Percentiles rank a stretch among this genome's conserved stretches.
phyloP scores from a whole-genome alignment of 768 basidiomycete genomes.

The Tremella fuciformis region DNA sequence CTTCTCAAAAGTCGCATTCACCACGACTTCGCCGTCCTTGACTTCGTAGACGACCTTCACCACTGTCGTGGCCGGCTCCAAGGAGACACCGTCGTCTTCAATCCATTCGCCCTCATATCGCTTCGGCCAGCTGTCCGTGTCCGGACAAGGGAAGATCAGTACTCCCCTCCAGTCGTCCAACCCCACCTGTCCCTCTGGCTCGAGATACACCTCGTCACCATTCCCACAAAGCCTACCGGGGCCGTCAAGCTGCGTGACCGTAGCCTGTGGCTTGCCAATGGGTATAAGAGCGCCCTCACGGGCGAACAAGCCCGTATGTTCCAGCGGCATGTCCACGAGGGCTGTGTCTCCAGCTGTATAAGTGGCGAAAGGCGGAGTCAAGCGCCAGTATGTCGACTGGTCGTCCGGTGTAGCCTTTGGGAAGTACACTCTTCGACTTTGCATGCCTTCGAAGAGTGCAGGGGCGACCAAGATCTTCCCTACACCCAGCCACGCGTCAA shows the following conservation, averaged over 20 bases:
- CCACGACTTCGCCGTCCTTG: slow-evolving; percentile 23
- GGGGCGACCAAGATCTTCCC: slow-evolving; percentile 47
- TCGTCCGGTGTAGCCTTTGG: slow-evolving; percentile 37
- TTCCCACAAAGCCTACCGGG: slow-evolving; percentile 37
- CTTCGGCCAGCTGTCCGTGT: slow-evolving; percentile 8
- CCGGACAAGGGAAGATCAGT: slow-evolving; percentile 42
- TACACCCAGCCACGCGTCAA: slow-evolving; percentile 50
- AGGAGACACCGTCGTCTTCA: slow-evolving; percentile 51
- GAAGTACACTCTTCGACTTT: slow-evolving; percentile 45
- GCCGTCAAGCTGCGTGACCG: slow-evolving; percentile 43
- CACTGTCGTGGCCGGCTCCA: slow-evolving; percentile 32
- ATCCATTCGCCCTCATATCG: slow-evolving; percentile 38
- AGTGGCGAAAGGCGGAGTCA: slow-evolving; percentile 26
- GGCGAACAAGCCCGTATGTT: slow-evolving; percentile 48
- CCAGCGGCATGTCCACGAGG: slow-evolving; percentile 43
- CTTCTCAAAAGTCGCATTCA: slow-evolving; percentile 29
- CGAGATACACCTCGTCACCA: slow-evolving; percentile 40
- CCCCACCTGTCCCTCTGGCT: slow-evolving; percentile 41
- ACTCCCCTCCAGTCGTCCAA: slow-evolving; percentile 52
- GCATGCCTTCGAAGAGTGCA: slow-evolving; percentile 38
- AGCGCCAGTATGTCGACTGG: slow-evolving; percentile 42
- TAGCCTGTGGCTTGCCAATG: slow-evolving; percentile 42
- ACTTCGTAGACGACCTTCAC: slow-evolving; percentile 34
- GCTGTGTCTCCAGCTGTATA: slow-evolving; percentile 34
- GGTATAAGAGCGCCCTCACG: slow-evolving; percentile 48